Percentiles rank a stretch among this genome's conserved stretches.
Conservation (phyloP, 768 basidiomycete genomes). For the Pulveroboletus sp. region DNA sequence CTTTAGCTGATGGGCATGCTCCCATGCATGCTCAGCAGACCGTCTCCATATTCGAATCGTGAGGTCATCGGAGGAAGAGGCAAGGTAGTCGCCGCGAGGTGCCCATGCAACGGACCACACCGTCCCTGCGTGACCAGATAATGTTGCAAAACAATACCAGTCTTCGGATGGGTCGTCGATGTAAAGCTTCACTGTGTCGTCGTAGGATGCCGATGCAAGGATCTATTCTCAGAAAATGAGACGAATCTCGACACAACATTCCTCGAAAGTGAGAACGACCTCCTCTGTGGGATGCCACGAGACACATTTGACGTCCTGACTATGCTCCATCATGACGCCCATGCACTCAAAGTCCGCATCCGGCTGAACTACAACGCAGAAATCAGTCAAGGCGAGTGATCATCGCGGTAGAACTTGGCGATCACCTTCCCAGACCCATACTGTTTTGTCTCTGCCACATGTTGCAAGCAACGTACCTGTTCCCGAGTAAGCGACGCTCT, state of each 20-base stretch:
- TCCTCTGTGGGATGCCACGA: constrained; percentile 96
- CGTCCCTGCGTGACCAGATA: constrained; percentile 78
- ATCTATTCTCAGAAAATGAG: constrained; percentile 49
- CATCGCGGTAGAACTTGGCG: neutral
- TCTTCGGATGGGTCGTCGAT: constrained; percentile 91
- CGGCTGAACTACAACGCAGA: constrained; percentile 59
- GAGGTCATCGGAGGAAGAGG: constrained; percentile 80
- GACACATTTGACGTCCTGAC: constrained; percentile 92
- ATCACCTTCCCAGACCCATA: constrained; percentile 98
- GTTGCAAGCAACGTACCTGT: constrained; percentile 82
- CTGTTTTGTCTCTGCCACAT: constrained; percentile 94
- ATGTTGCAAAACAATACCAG: constrained; percentile 84
- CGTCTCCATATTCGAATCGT: constrained; percentile 85
- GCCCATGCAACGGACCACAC: constrained; percentile 89
- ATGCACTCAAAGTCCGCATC: constrained; percentile 94
- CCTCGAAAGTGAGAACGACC: constrained; percentile 40
- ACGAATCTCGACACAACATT: constrained; percentile 3
- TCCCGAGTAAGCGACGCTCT: constrained; percentile 78
- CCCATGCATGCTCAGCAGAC: constrained; percentile 55
- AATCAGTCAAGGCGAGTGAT: neutral
- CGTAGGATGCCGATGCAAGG: constrained; percentile 94
- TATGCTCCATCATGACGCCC: constrained; percentile 93
- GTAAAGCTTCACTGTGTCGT: constrained; percentile 92
- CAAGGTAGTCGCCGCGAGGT: constrained; percentile 74
- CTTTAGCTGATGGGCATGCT: constrained; percentile 51